Conservation (phyloP, 1,139 yeast genomes). For the Suhomyces atakaporum region DNA sequence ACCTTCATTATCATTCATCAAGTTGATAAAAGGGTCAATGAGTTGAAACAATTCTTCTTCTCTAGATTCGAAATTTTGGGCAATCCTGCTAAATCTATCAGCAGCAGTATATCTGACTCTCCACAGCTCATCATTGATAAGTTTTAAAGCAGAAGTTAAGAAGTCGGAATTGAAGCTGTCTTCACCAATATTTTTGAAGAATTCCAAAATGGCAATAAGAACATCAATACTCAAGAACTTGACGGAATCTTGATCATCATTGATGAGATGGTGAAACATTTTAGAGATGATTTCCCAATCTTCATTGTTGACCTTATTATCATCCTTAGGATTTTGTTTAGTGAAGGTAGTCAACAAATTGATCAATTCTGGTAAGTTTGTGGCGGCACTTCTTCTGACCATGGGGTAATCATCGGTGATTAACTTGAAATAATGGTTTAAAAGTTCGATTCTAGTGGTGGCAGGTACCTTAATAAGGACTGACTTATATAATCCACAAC, state of each 20-base stretch:
- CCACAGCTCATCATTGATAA: constrained; percentile 93
- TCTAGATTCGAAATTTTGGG: constrained; percentile 60
- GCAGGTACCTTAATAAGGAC: constrained; percentile 64
- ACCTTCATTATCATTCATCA: constrained; percentile 92
- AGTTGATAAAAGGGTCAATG: constrained; percentile 68
- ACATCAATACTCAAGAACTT: constrained; percentile 88
- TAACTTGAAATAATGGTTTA: constrained; percentile 67
- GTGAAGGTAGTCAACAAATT: constrained; percentile 51
- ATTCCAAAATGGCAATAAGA: constrained; percentile 68
- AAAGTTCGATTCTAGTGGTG: constrained; percentile 58
- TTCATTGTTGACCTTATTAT: constrained; percentile 37
- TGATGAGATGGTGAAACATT: constrained; percentile 79
- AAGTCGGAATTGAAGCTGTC: constrained; percentile 61
- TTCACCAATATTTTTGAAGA: constrained; percentile 60
- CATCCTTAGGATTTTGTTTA: constrained; percentile 22
- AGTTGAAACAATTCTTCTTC: constrained; percentile 55
- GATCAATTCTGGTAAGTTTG: constrained; percentile 72
- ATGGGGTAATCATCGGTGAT: constrained; percentile 94
- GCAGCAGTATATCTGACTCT: constrained; percentile 98
- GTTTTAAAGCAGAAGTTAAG: constrained; percentile 57
- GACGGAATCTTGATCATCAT: constrained; percentile 94
- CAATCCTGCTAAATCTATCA: constrained; percentile 78
- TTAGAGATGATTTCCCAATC: constrained; percentile 77
- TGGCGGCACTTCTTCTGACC: constrained; percentile 96
- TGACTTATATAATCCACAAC: constrained; percentile 82